phyloP scores from a whole-genome alignment of 768 basidiomycete species.

The Nevesoporus exiguus region DNA sequence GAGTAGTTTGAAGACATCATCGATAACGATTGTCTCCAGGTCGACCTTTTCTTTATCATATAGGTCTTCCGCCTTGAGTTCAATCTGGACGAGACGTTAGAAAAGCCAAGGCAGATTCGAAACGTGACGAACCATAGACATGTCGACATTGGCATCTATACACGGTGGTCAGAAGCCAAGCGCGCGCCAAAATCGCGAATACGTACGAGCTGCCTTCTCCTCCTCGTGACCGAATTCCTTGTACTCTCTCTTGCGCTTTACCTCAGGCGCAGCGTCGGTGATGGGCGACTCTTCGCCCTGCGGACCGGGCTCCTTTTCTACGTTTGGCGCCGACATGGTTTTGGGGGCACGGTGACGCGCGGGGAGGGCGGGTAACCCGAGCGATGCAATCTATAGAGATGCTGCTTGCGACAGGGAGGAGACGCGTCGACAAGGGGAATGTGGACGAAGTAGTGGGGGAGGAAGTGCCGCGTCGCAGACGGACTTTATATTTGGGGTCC shows the following conservation, averaged over 20 bases:
- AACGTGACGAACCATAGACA: conserved; percentile 56
- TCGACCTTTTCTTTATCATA: conserved; percentile 99
- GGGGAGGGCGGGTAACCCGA: conserved; percentile 21
- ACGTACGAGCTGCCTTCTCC: conserved; percentile 64
- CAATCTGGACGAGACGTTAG: conserved; percentile 45
- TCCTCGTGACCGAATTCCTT: conserved; percentile 81
- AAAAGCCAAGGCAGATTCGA: not conserved
- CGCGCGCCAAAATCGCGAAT: not conserved
- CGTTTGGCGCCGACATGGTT: conserved; percentile 38
- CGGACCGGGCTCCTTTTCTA: conserved; percentile 67
- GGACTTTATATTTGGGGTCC: conserved; percentile 34
- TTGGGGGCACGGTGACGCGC: not conserved
- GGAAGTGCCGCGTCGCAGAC: conserved; percentile 22
- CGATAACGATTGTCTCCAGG: conserved; percentile 93
- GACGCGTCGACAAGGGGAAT: conserved; percentile 9
- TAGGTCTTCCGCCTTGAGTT: conserved; percentile 87
- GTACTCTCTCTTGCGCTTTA: conserved; percentile 76
- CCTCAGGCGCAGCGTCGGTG: conserved; percentile 19
- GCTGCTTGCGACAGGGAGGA: conserved; percentile 8
- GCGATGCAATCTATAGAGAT: conserved; percentile 26
- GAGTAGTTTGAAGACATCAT: conserved; percentile 94
- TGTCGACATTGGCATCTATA: conserved; percentile 82
- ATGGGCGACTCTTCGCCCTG: conserved; percentile 45
- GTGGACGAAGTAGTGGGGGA: conserved; percentile 33
- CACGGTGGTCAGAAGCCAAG: conserved; percentile 1